These are phyloP conservation scores for Arthrobotrys musiformis DNA, from an alignment of 2,329 filamentous ascomycete genomes.

Conservation along the genomic window DNA sequence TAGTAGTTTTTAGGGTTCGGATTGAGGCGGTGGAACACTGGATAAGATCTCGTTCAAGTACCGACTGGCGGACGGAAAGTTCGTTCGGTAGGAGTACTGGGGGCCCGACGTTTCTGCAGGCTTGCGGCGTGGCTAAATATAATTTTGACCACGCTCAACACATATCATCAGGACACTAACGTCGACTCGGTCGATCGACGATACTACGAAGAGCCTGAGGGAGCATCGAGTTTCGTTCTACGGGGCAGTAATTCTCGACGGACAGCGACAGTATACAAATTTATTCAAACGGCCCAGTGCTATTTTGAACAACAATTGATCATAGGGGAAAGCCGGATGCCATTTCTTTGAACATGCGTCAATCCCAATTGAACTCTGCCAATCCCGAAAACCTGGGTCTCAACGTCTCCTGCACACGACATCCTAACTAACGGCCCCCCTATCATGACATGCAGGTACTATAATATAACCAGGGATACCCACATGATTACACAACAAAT, in stretches of 20 bases:
- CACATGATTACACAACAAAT: conserved; percentile 22
- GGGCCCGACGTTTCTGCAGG: neutral
- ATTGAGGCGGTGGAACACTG: conserved; percentile 1
- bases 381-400: neutral
- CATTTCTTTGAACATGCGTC: too few relatives aligned
- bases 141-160: conserved; percentile 17
- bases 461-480: conserved; percentile 11
- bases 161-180: neutral
- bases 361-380: too few relatives aligned
- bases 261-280: too few relatives aligned
- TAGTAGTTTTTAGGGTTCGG: conserved; percentile 7
- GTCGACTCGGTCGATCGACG: neutral
- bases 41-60: neutral
- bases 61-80: neutral
- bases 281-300: too few relatives aligned
- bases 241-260: too few relatives aligned
- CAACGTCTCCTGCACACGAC: neutral
- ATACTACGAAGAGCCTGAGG: neutral
- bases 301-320: too few relatives aligned
- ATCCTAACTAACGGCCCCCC: neutral
- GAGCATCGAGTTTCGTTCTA: too few relatives aligned
- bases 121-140: conserved; percentile 20
- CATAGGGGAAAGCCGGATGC: too few relatives aligned
- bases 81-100: neutral
- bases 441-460: conserved; percentile 21